These are phyloP conservation scores for Plasmodium gaboni DNA, from an alignment of 169 alveolate genomes.

Conservation along the genomic window DNA sequence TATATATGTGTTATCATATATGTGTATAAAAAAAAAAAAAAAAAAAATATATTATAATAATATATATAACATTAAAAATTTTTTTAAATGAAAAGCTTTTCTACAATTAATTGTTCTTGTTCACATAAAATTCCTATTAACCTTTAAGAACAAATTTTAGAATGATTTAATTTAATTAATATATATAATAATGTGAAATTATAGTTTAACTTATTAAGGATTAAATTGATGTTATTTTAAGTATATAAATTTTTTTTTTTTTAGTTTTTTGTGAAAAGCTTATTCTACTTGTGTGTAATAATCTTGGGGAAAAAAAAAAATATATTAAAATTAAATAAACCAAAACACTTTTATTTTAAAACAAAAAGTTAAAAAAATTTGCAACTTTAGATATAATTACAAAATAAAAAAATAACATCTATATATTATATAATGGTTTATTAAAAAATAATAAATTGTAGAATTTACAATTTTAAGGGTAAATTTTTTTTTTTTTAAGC, in stretches of 20 bases:
- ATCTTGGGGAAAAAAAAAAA: background rate
- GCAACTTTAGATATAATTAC: no score
- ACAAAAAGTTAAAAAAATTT: no score
- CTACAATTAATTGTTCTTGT: background rate
- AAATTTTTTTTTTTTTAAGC: no score
- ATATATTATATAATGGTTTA: no score
- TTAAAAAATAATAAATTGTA: no score
- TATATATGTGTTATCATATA: background rate
- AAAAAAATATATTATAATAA: background rate
- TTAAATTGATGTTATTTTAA: background rate
- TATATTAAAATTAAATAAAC: background rate
- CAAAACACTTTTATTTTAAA: no score
- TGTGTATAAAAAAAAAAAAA: constrained; percentile 15
- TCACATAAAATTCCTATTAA: constrained; percentile 2
- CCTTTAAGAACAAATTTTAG: background rate
- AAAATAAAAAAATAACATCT: no score
- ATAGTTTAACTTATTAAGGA: background rate
- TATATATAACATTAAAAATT: background rate
- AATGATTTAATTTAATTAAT: background rate
- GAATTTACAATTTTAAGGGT: no score
- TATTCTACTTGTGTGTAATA: constrained; percentile 1
- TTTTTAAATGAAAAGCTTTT: no score
- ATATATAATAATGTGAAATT: background rate
- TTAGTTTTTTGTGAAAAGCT: background rate
- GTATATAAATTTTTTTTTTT: background rate